Percentiles rank a stretch among this genome's conserved stretches.
Evolutionary conservation across 176 grass and related monocot genomes (phyloP).

Genomic region (Avena insularis): DNA sequence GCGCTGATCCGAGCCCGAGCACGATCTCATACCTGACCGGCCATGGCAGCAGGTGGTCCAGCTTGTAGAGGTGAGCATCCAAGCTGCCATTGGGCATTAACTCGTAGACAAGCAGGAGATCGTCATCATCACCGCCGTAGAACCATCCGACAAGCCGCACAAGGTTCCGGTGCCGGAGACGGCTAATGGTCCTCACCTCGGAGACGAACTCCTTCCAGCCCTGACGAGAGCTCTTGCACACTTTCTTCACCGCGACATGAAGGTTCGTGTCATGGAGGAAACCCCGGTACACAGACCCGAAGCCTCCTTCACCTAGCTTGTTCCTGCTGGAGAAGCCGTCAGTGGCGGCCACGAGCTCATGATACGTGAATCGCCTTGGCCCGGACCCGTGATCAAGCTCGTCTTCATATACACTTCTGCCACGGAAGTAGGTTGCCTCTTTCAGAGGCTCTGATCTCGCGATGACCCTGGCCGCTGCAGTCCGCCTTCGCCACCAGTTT

Average conservation of each 20-base stretch:
- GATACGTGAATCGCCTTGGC: neutral
- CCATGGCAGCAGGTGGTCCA: conserved; percentile 29
- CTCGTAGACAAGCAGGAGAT: conserved; percentile 49
- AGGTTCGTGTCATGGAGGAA: neutral
- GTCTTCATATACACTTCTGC: neutral
- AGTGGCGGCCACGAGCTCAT: neutral
- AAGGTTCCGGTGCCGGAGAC: conserved; percentile 54
- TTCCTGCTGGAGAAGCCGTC: neutral
- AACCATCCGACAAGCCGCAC: conserved; percentile 66
- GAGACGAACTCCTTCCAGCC: conserved; percentile 67
- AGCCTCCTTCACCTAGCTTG: conserved; percentile 27
- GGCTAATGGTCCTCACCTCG: conserved; percentile 61
- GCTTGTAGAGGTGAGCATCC: conserved; percentile 42
- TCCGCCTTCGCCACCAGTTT: neutral
- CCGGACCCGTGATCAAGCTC: neutral
- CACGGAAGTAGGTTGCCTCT: neutral
- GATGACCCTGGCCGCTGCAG: neutral
- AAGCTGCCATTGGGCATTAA: conserved; percentile 69
- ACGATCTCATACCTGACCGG: neutral
- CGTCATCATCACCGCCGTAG: conserved; percentile 7
- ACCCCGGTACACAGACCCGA: conserved; percentile 31
- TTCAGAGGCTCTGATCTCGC: neutral
- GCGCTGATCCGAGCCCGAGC: neutral
- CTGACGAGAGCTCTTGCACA: conserved; percentile 30
- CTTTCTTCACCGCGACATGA: conserved; percentile 35